phyloP scores from a whole-genome alignment of 2,329 filamentous ascomycete species.

The Fusarium bulbicola region DNA sequence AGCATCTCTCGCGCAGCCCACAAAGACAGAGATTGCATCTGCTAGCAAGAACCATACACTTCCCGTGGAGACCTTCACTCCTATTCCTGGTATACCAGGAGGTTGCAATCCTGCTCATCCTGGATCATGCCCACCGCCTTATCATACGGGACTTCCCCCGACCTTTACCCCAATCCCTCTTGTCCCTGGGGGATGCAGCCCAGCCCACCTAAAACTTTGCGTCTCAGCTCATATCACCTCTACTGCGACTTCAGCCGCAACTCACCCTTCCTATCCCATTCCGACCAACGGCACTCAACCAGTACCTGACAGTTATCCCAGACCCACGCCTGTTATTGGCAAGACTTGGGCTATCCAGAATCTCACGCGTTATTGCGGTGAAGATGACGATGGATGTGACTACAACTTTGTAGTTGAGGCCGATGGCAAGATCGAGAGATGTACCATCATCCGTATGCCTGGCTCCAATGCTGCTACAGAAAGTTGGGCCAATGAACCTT shows the following conservation, averaged over 20 bases:
- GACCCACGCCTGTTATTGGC: slow-evolving; percentile 11
- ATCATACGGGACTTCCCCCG: slow-evolving; percentile 2
- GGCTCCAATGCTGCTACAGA: slow-evolving; percentile 21
- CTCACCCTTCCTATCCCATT: not conserved
- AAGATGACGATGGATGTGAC: slow-evolving; percentile 25
- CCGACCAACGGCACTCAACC: not conserved
- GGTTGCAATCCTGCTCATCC: slow-evolving; percentile 26
- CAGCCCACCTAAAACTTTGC: slow-evolving; percentile 11
- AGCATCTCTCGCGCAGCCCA: slow-evolving; percentile 5
- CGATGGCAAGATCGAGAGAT: slow-evolving; percentile 25
- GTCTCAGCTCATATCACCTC: slow-evolving; percentile 6
- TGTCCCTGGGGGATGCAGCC: slow-evolving; percentile 16
- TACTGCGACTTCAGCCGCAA: not conserved
- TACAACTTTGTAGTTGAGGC: slow-evolving; percentile 30
- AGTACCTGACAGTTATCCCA: not conserved
- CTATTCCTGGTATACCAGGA: slow-evolving; percentile 14
- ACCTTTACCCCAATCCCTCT: not conserved
- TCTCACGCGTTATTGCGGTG: slow-evolving; percentile 27
- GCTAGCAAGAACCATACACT: not conserved
- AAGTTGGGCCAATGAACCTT: slow-evolving; percentile 29
- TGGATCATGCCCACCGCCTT: slow-evolving; percentile 19
- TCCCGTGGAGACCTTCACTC: not conserved
- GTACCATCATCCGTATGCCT: slow-evolving; percentile 25
- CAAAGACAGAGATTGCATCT: slow-evolving; percentile 4
- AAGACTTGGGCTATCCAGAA: slow-evolving; percentile 21